Conservation (phyloP, 768 basidiomycete species). For the Pleurotus citrinopileatus region DNA sequence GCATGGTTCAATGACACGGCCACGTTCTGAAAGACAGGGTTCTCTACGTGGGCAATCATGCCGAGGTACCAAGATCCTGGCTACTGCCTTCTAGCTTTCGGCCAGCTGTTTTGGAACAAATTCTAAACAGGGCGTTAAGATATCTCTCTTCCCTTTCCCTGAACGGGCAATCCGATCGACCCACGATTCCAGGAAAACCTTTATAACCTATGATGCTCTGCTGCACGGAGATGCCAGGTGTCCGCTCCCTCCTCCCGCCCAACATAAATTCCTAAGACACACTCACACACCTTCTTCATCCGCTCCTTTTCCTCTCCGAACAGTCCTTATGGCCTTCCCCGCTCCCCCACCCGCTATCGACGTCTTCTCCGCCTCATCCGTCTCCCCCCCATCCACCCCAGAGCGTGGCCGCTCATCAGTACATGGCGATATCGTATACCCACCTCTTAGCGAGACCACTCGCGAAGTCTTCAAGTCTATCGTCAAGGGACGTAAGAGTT, state of each 20-base stretch:
- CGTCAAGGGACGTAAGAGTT: conserved; percentile 67
- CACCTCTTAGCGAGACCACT: conserved; percentile 34
- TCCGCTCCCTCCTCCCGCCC: conserved; percentile 1
- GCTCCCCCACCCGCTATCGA: background rate
- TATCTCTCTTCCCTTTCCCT: conserved; percentile 3
- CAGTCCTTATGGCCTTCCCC: conserved; percentile 5
- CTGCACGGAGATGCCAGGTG: conserved; percentile 5
- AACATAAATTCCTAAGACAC: background rate
- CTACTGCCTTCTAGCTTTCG: conserved; percentile 5
- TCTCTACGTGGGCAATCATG: conserved; percentile 1
- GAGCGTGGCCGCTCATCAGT: background rate
- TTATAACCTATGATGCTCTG: conserved; percentile 2
- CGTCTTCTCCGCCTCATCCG: background rate
- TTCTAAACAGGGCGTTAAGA: background rate
- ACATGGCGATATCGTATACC: conserved; percentile 19
- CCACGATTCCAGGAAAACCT: conserved; percentile 2
- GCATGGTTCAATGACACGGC: background rate
- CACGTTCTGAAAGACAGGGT: background rate
- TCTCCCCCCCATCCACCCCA: background rate
- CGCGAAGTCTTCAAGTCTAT: conserved; percentile 66
- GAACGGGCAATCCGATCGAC: background rate
- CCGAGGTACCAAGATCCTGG: conserved; percentile 7
- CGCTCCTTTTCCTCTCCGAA: background rate
- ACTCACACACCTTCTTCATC: background rate
- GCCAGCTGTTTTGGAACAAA: background rate